Evolutionary conservation across 2,329 filamentous ascomycete genomes (phyloP).

Genomic region (Ampelomyces quisqualis): DNA sequence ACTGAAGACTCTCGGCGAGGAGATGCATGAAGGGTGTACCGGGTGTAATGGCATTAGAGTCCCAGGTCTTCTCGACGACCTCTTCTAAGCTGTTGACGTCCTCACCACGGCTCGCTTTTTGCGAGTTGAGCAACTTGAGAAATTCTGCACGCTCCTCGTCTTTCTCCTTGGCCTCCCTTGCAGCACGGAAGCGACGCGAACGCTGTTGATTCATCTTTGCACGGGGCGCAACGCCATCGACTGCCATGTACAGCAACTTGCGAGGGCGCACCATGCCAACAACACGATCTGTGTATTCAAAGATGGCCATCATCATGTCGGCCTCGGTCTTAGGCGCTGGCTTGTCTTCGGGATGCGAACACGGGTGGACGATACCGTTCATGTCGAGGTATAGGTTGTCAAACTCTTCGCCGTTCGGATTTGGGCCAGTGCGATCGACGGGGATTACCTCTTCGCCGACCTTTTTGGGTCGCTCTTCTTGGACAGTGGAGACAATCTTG

Average conservation of each 20-base stretch:
- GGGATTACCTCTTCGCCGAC: conserved; percentile 84
- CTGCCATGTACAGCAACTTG: conserved; percentile 95
- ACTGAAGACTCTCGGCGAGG: conserved; percentile 82
- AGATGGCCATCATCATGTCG: conserved; percentile 99
- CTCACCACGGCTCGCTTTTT: conserved; percentile 57
- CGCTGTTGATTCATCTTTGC: conserved; percentile 99
- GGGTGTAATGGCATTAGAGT: conserved; percentile 84
- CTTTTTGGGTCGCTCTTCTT: conserved; percentile 78
- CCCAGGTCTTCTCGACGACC: conserved; percentile 84
- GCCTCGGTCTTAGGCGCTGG: conserved; percentile 91
- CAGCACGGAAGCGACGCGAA: conserved; percentile 89
- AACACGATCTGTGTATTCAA: conserved; percentile 97
- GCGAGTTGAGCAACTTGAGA: conserved; percentile 76
- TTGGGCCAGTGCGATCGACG: conserved; percentile 78
- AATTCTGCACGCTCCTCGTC: conserved; percentile 88
- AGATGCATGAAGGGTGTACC: conserved; percentile 99
- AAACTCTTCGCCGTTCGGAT: conserved; percentile 96
- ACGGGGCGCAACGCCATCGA: conserved; percentile 94
- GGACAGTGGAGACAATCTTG: conserved; percentile 90
- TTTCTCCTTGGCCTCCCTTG: conserved; percentile 91
- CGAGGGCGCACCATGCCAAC: conserved; percentile 98
- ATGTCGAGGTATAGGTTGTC: conserved; percentile 98
- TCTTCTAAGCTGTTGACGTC: conserved; percentile 63
- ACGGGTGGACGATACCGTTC: conserved; percentile 99
- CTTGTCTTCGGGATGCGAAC: conserved; percentile 92